Evolutionary conservation across 371 early-diverging fungal genomes (phyloP), one percentile per base, ranked within the genome.

Genomic region (Actinomortierella wolfii): DNA sequence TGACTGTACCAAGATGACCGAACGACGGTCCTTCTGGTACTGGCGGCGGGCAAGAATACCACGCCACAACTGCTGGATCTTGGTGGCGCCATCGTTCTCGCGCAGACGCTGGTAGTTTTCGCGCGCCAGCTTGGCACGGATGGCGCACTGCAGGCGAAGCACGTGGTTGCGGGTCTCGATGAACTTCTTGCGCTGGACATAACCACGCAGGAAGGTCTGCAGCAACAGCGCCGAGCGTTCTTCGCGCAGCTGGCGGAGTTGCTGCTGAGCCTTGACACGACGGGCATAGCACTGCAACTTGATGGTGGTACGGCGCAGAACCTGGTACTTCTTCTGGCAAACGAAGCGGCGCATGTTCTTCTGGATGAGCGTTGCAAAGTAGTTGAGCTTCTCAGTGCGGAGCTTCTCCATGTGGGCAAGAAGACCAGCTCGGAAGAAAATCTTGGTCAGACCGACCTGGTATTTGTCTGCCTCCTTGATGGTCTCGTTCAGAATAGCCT

Each of bases 381-480:
- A 81, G 40, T 89, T 89, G 74, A 93, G 81, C 49, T 91, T 84
- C 57, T 94, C 94, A 7, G 91, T 83, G 39, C 97, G 88, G 28
- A 90, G 78, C 76, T 95, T 95, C 74, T 97, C 97, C 61, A 97
- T 79, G 60, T 83, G 88, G 11, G 98, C 98, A 51, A 97, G 82
- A 65, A 91, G 93, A 56, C 99, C 99, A 40, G 99, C 94, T n/a
- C 98, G 92, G 92, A 99, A 98, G 78, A 99, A 99, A 56, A 99
- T 92, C 79, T 97, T 99, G 17, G 97, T 95, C 40, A 88, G 77
- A 62, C 99, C 99, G 24, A 99, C 81, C 80, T 97, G 99, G 75
- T 91, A 99, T 71, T 94, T 91, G 68, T 94, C 95, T 3, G 68
- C 75, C 64, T 92, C 92, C 21, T 74, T 77, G 54, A 98, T 90